Evolutionary conservation across 352 stramenopile species (phyloP), one percentile per base, ranked within the genome.

Genomic region (Phytophthora vignae): DNA sequence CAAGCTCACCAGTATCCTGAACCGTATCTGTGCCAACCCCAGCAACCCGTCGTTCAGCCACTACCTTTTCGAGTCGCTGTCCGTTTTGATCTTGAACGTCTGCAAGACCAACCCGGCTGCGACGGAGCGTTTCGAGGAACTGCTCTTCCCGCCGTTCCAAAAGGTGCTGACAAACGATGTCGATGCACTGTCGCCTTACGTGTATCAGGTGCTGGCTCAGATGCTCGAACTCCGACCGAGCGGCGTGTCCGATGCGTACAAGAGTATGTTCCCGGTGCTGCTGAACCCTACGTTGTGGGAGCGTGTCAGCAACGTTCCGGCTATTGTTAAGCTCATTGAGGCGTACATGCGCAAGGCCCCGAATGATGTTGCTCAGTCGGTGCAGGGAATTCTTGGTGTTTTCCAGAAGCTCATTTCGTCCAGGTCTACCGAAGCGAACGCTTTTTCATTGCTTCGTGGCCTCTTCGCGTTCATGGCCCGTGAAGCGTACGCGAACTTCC

Each of bases 41-140:
- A 97, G 95, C 63, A 99, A 99, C 79, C 98, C 98, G 21, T 96
- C 96, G 22, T 99, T 99, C 83, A 99, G 99, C 70, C 98, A 99
- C 79, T 99, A 98, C 69, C 81, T 99, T 9, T 99, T 99, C 72
- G 98, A 99, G 82, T 98, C 97, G 12, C 90, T 99, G 40, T 98
- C 98, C 0, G 95, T 99, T 19, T 77, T 99, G 14, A 96, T 99
- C 50, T 74, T 95, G 49, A 96, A 97, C 49, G 94, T 98, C 9
- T 99, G 94, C 76, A 93, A 95, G 69, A 83, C 87, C 10, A 94
- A 92, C 55, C 83, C 90, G 4, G 76, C 64, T 10, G 80, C 87
- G 4, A 96, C 85, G 0, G 90, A 94, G 54, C 87, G 83, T 42
- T 99, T 99, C 60, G 98, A 99, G 83, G 77, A 82, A 17, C 79